Evolutionary conservation across 225 moss, liverwort and hornwort species (phyloP), one percentile per base, ranked within the genome.

Genomic region (Lunularia cruciata): DNA sequence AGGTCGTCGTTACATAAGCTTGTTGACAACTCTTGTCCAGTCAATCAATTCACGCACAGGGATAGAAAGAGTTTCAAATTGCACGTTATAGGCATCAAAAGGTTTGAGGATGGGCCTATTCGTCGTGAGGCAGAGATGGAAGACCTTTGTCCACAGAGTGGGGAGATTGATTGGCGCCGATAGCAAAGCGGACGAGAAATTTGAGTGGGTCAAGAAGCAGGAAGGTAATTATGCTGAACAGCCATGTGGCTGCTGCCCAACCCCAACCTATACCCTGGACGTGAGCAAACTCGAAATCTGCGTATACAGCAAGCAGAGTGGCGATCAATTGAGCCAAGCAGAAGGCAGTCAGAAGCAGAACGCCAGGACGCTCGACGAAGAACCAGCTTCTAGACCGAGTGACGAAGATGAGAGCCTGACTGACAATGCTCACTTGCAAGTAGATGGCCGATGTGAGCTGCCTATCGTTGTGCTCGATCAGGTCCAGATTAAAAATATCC

Each of bases 341-440:
- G 70, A 70, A 70, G 30, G 70, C 57, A 33, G 28, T 57, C 4
- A 70, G 18, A 4, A 70, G 70, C 38, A 70, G 38, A 32, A 33
- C n/a, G 2, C 56, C 70, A 0, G 70, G 70, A 9, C 70, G 57
- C 57, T 70, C 70, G 12, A 45, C 1, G 13, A 57, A 57, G 57
- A 47, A 70, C 70, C 70, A 70, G 47, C 57, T 26, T 45, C 70
- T 42, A 42, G 70, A 70, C 3, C 70, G 34, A 2, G 70, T 70
- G 42, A 70, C 70, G 45, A 57, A 57, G 47, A 65, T 65, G 28
- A 65, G 47, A 28, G 65, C 65, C 48, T 65, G 65, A 20, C 65
- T 65, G 18, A 65, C 70, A 22, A 70, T 59, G 57, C 70, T 70
- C 2, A 70, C 70, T 28, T 70, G 70, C 6, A 70, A 47, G 43